These are phyloP conservation scores for Colletotrichum sublineola DNA, from an alignment of 2,329 filamentous ascomycete species.

Conservation along the genomic window DNA sequence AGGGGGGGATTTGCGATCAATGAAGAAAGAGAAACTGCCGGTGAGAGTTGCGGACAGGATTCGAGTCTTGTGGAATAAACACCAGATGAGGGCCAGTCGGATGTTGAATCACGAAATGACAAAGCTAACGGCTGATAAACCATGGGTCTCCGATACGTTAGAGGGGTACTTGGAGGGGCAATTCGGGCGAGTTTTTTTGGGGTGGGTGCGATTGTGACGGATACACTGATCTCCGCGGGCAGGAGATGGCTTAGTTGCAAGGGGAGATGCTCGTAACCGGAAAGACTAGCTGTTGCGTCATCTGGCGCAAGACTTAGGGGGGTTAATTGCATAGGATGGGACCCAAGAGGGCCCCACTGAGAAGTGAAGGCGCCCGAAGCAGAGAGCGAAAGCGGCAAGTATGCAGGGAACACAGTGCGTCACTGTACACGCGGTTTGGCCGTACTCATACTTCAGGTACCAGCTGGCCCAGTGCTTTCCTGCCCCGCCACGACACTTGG, in stretches of 20 bases:
- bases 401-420: conserved; percentile 25
- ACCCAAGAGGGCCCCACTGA: conserved; percentile 12
- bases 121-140: conserved; percentile 39
- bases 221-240: conserved; percentile 17
- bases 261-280: not conserved
- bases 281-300: conserved; percentile 28
- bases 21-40: not conserved
- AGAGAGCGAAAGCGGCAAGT: conserved; percentile 37
- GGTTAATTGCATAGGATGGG: conserved; percentile 19
- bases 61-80: conserved; percentile 14
- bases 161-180: conserved; percentile 39
- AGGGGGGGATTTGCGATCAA: conserved; percentile 1
- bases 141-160: conserved; percentile 40
- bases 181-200: conserved; percentile 39
- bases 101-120: conserved; percentile 37
- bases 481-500: conserved; percentile 41
- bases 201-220: conserved; percentile 6
- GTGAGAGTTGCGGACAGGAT: conserved; percentile 20
- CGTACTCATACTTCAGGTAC: conserved; percentile 28
- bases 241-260: conserved; percentile 10
- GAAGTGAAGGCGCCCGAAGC: conserved; percentile 1
- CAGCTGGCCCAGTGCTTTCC: conserved; percentile 29
- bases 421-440: not conserved
- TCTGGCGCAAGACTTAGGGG: conserved; percentile 28
- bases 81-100: conserved; percentile 16